Base-by-base conservation (phyloP, 1,284 basidiomycete genomes). In the Tilletia walkeri region DNA sequence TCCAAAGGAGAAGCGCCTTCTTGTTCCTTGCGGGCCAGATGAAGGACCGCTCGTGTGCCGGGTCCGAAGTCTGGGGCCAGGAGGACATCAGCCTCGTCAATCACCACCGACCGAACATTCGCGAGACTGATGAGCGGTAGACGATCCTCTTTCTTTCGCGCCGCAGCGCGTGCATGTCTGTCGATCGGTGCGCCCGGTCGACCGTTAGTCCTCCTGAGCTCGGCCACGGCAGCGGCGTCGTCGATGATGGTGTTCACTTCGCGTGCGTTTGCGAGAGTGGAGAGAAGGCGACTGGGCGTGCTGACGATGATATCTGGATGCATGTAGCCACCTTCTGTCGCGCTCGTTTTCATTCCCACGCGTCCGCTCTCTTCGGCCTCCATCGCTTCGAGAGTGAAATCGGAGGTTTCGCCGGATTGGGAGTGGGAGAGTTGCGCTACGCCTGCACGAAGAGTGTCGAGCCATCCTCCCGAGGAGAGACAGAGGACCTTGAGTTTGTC, bases 81-180 rank as follows among this genome's bases (percentile, higher is more conserved):
- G n/a, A 94, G 85, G 41, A 94, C 89, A 80, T 95, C 93, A 0
- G 93, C 92, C 81, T 95, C 93, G 75, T 95, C 93, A 2, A 94
- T 86, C 0, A 94, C 87, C 5, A 95, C 88, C 91, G 92, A 94
- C 78, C 94, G 91, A 0, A 94, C 85, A 61, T 88, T 87, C 67
- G 86, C 86, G 30, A 92, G 84, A 0, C 88, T 70, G 10, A 84
- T 70, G 41, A 72, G 34, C 2, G 72, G 30, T 14, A 9, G 41
- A 45, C 41, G 41, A 45, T 45, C 41, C 41, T 45, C 41, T 14
- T 45, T 45, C 41, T 45, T 45, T 45, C 41, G 41, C 41, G 41
- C 41, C 41, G 41, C 41, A 1, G 41, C 41, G 6, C 41, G 41
- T 45, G 41, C 41, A 14, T 45, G 6, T 45, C 41, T 45, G 41